Evolutionary conservation across 208 protist species (phyloP), one percentile per base, ranked within the genome.

Genomic region (Balamuthia mandrillaris): DNA sequence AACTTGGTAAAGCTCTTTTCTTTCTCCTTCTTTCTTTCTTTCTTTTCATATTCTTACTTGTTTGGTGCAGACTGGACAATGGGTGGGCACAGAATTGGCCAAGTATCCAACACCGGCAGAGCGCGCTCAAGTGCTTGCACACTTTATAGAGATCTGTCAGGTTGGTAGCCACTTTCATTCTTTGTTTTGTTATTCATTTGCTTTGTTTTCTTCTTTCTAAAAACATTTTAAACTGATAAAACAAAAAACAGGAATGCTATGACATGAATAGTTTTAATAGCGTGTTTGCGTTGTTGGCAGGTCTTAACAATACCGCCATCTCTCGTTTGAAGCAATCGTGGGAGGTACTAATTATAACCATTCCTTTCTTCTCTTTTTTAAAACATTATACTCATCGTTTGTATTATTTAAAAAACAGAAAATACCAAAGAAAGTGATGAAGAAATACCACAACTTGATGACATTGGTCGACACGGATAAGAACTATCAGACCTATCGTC

Each of bases 231-330:
- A n/a, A n/a, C n/a, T n/a, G n/a, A n/a, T n/a, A n/a, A n/a, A n/a
- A 24, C 29, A 12, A 16, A 10, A 12, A 16, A 2, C 2, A 72
- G 63, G 66, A 37, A 3, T 75, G 27, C n/a, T 35, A 54, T n/a
- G 42, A 44, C 7, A 10, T 75, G 66, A 75, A 75, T 44, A 75
- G 52, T 33, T 75, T 29, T 27, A 75, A 75, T 16, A 52, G 42
- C 29, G 66, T 75, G 41, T 75, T 75, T 52, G 66, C 66, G 0
- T 24, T 75, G 6, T 24, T 75, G 37, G 66, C 66, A 21, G 66
- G 66, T 18, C 66, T 75, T 3, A 75, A 75, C 66, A 75, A 75
- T 44, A 75, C 66, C 16, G 66, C 66, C 24, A 44, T 75, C 3
- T 75, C 66, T 37, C 66, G 66, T 24, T 44, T 75, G 24, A 75